phyloP scores from a whole-genome alignment of 2,329 filamentous ascomycete species.

The Leptographium lundbergii region DNA sequence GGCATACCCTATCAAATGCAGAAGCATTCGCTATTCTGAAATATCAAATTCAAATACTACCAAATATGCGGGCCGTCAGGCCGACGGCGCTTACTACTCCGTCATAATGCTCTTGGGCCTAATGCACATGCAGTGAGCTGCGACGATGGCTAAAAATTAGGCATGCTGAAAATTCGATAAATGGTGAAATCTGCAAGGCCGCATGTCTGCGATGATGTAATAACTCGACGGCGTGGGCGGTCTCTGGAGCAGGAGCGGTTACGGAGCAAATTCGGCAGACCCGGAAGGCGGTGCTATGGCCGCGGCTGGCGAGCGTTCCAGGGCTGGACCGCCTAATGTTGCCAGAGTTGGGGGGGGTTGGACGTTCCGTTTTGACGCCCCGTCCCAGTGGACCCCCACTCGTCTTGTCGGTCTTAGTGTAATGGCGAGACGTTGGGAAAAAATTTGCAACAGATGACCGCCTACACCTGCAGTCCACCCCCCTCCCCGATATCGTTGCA shows the following conservation, averaged over 20 bases:
- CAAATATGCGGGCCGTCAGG: not conserved
- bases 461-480: not conserved
- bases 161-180: not conserved
- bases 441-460: not conserved
- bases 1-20: too few species aligned
- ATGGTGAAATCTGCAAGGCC: not conserved
- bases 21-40: not conserved
- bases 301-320: not conserved
- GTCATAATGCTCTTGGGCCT: not conserved
- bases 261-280: not conserved
- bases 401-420: not conserved
- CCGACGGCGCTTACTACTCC: not conserved
- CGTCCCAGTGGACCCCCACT: not conserved
- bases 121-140: not conserved
- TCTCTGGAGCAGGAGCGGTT: not conserved
- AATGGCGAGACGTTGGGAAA: not conserved
- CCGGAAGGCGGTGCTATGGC: not conserved
- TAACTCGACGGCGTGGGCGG: not conserved
- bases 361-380: not conserved
- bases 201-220: not conserved
- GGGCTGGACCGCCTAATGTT: not conserved
- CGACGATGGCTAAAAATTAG: not conserved
- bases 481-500: not conserved
- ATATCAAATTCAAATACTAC: not conserved
- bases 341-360: not conserved